These are phyloP conservation scores for Puya raimondii DNA, from an alignment of 176 grass and related monocot genomes.

Conservation along the genomic window DNA sequence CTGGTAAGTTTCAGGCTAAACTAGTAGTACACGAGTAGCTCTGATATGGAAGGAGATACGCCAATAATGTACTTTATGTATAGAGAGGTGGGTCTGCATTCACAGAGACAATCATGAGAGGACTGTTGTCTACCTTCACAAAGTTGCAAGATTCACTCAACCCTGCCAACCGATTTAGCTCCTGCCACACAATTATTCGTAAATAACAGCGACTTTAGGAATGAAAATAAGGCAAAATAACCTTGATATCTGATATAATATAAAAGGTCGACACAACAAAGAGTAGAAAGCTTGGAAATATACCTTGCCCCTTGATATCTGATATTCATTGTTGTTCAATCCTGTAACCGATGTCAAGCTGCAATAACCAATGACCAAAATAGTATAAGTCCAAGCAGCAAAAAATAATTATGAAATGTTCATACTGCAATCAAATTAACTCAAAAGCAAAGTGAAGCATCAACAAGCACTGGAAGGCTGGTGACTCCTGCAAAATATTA, in stretches of 20 bases:
- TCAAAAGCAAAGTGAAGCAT: background rate
- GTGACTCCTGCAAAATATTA: too few relatives aligned
- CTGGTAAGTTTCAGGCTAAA: too few relatives aligned
- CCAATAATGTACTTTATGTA: background rate
- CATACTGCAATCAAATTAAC: background rate
- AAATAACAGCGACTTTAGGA: background rate
- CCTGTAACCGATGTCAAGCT: conserved; percentile 86
- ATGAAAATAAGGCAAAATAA: background rate
- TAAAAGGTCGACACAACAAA: background rate
- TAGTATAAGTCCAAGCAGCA: background rate
- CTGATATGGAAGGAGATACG: too few relatives aligned
- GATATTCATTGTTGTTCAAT: conserved; percentile 94
- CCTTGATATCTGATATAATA: background rate
- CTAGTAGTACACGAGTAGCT: too few relatives aligned
- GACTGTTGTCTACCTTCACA: conserved; percentile 58
- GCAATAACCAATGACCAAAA: conserved; percentile 11
- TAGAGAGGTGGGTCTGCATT: background rate
- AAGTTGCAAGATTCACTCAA: conserved; percentile 63
- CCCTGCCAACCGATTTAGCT: conserved; percentile 61
- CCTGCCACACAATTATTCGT: conserved; percentile 37
- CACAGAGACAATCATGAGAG: background rate
- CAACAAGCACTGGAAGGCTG: background rate
- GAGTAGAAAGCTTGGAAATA: conserved; percentile 7
- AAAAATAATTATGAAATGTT: background rate
- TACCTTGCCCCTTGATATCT: conserved; percentile 92